phyloP scores from a whole-genome alignment of 2,329 filamentous ascomycete genomes.

The Colletotrichum brevisporum region DNA sequence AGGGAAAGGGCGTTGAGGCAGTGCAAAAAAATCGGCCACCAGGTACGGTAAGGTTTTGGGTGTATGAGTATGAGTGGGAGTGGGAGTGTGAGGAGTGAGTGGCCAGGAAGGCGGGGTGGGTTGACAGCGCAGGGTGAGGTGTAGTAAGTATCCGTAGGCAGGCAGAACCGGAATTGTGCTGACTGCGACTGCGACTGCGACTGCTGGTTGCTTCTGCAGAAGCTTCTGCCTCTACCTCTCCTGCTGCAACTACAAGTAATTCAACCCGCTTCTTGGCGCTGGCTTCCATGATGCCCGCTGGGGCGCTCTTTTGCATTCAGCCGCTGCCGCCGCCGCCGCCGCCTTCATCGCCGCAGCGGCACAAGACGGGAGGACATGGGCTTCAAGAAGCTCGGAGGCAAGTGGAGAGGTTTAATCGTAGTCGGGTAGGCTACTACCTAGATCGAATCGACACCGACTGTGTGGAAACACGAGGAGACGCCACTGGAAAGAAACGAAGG shows the following conservation, averaged over 20 bases:
- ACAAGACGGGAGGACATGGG: neutral
- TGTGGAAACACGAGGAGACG: neutral
- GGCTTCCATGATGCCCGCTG: neutral
- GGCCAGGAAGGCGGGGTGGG: slow-evolving; percentile 13
- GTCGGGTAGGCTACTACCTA: neutral
- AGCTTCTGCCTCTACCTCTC: neutral
- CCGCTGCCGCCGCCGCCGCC: neutral
- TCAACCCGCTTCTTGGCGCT: too few relatives aligned
- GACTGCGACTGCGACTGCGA: neutral
- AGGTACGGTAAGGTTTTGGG: slow-evolving; percentile 40
- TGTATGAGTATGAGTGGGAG: slow-evolving; percentile 36
- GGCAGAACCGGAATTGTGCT: slow-evolving; percentile 13
- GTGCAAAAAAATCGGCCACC: slow-evolving; percentile 38
- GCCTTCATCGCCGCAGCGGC: neutral
- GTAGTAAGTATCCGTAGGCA: slow-evolving; percentile 20
- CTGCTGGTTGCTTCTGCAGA: too few relatives aligned
- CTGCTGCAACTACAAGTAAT: too few relatives aligned
- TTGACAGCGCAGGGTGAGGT: neutral
- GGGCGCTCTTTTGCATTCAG: neutral
- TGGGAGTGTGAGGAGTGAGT: slow-evolving; percentile 40
- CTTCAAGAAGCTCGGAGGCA: slow-evolving; percentile 16
- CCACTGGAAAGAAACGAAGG: too few relatives aligned
- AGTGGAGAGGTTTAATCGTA: slow-evolving; percentile 8
- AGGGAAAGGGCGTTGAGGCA: slow-evolving; percentile 40
- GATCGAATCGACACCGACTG: neutral